Evolutionary conservation across 2,329 filamentous ascomycete species (phyloP).

Genomic region (Ramularia collo-cygni): DNA sequence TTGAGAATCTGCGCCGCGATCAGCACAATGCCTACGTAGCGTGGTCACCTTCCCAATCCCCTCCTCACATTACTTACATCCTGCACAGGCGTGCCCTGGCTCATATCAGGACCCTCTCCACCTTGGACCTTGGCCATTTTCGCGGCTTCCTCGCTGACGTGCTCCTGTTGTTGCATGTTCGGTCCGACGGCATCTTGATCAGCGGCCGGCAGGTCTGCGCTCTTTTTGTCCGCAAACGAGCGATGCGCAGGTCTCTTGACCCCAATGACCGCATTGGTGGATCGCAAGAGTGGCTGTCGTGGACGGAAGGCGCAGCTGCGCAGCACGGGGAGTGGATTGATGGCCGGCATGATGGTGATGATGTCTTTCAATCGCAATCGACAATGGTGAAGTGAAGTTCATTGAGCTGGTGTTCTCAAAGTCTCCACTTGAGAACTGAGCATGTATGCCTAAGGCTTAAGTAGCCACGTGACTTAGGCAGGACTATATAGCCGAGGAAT

Average conservation of each 20-base stretch:
- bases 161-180: constrained; percentile 48
- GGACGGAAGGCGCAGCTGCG: constrained; percentile 19
- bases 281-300: constrained; percentile 11
- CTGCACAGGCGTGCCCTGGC: constrained; percentile 58
- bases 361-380: no score
- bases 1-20: constrained; percentile 49
- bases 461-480: no score
- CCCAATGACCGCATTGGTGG: constrained; percentile 16
- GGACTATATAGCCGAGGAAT: no score
- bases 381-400: no score
- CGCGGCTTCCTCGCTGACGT: constrained; percentile 60
- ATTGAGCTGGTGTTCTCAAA: no score
- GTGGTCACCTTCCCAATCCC: background rate
- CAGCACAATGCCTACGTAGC: background rate
- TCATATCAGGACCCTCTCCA: constrained; percentile 51
- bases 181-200: constrained; percentile 35
- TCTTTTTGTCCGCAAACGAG: constrained; percentile 23
- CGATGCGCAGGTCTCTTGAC: constrained; percentile 19
- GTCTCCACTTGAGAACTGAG: no score
- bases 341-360: constrained; percentile 14
- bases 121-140: constrained; percentile 53
- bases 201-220: constrained; percentile 25
- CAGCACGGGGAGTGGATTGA: constrained; percentile 17
- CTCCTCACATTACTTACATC: constrained; percentile 44
- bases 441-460: no score